Base-by-base conservation (phyloP, 1,139 yeast genomes). In the Geotrichum macrosporum region DNA sequence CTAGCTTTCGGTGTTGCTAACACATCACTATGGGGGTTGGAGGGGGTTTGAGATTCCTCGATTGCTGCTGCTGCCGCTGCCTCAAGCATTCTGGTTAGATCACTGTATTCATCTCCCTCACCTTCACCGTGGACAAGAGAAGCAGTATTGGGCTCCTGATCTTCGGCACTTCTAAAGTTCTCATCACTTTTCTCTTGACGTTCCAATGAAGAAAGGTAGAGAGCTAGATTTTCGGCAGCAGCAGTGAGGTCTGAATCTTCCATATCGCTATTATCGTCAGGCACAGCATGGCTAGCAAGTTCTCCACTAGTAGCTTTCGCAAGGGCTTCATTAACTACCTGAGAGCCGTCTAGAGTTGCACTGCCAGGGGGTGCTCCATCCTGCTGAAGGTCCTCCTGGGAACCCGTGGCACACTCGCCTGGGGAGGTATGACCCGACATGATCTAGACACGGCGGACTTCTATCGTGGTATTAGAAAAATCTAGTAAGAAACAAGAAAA, bases 341-440 rank as follows among this genome's bases (percentile, higher is more conserved):
- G 13, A 20, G 29, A 26, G 5, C 3, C 18, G 9, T 3, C 35
- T 18, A 15, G 27, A 39, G 15, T 16, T n/a, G 44, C 9, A 32
- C 38, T 22, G 24, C 30, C 31, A 37, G 26, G 34, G 20, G 10
- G 18, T 20, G 10, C 27, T 21, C 27, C 38, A 27, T 32, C 38
- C 6, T 41, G 44, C 10, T 41, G 21, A 19, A 27, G 45, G 45
- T 27, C 45, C 19, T 41, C 45, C 45, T 24, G 33, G 18, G 43
- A 12, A 26, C 33, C 38, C 21, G 47, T 22, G 47, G 47, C 47
- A 36, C 32, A 27, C 34, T 44, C 47, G 18, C 33, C 19, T 30
- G 46, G 26, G 26, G 46, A 33, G 35, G 35, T 20, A 33, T 44
- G 47, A 44, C 47, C 41, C 47, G 47, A 31, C 47, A 44, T 44